Base-by-base conservation (phyloP, 2,329 filamentous ascomycete species). In the Cephalotrichum gorgonifer region DNA sequence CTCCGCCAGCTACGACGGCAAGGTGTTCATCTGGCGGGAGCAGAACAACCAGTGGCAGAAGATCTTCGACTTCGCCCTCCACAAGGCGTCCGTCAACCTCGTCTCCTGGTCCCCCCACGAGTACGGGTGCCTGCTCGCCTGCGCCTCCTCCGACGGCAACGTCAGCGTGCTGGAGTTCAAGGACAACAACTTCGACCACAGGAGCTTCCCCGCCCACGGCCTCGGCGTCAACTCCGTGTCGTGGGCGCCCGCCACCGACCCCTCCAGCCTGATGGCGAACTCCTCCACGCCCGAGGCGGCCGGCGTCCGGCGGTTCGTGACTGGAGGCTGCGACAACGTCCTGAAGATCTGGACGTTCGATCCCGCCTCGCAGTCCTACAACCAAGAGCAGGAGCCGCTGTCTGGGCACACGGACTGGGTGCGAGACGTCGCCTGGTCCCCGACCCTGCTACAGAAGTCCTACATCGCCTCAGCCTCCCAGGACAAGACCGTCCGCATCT, bases 1-100 rank as follows among this genome's bases (percentile, higher is more conserved):
- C 50, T 95, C 88, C 54, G 88, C 89, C 47, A 88, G 87, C 56
- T 98, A 96, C 72, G 93, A 98, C 68, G 93, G 91, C 68, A 95
- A 95, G 69, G 91, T 98, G 56, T 83, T 97, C 66, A 95, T 98
- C 75, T 98, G 91, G 89, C 88, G 90, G 66, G 93, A 98, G 70
- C 85, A 90, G 66, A 73, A 69, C 58, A 78, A 74, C 57, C 73
- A 79, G 59, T 89, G 85, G 85, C 85, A 89, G 61, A 83, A 85
- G 63, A 88, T 96, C 66, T 95, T 93, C 72, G 88, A 95, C 61
- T 95, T 94, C 63, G 84, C 86, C 54, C 79, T 91, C 49, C 91
- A 97, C 80, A 95, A 91, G 66, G 91, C 91, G 45, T 93, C 86
- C 47, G 93, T 98, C 60, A 98, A 98, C 73, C 87, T 94, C 60